phyloP scores from a whole-genome alignment of 139 green algal genomes.

The Prasinococcaceae sp. region DNA sequence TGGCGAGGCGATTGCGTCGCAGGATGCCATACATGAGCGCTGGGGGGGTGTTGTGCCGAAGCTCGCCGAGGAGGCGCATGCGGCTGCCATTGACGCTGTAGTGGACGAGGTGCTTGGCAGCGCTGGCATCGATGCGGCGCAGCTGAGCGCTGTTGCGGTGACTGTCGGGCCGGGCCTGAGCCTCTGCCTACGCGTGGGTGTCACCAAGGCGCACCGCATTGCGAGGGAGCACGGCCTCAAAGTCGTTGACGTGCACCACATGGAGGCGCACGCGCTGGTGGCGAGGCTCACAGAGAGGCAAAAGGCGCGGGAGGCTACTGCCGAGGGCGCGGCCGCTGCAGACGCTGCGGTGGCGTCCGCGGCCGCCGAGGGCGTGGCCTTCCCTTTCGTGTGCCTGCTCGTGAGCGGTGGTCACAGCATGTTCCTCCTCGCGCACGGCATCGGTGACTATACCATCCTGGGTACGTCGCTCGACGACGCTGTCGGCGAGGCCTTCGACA shows the following conservation, averaged over 20 bases:
- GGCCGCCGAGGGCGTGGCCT: constrained; percentile 29
- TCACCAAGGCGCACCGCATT: constrained; percentile 71
- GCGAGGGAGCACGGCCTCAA: constrained; percentile 41
- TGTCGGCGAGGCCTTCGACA: constrained; percentile 89
- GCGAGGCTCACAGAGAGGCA: too few relatives aligned
- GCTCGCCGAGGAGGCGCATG: constrained; percentile 75
- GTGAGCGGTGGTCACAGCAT: constrained; percentile 86
- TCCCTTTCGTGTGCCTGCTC: constrained; percentile 86
- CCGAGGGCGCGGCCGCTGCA: constrained; percentile 6
- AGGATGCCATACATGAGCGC: constrained; percentile 73
- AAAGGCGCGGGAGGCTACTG: neutral
- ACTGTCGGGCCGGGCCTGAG: constrained; percentile 86
- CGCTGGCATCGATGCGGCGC: constrained; percentile 16
- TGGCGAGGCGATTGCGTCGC: constrained; percentile 52
- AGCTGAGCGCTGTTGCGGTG: constrained; percentile 71
- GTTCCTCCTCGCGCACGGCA: constrained; percentile 66
- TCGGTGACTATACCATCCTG: constrained; percentile 79
- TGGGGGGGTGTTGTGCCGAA: constrained; percentile 87
- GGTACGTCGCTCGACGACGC: constrained; percentile 85
- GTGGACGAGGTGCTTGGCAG: constrained; percentile 54
- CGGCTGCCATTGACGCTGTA: constrained; percentile 71
- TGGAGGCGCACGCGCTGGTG: constrained; percentile 94
- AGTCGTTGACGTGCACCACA: constrained; percentile 85
- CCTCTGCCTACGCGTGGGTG: constrained; percentile 84
- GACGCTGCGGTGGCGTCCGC: neutral